Evolutionary conservation across 148 eudicot species (phyloP).

Genomic region (Silene latifolia): DNA sequence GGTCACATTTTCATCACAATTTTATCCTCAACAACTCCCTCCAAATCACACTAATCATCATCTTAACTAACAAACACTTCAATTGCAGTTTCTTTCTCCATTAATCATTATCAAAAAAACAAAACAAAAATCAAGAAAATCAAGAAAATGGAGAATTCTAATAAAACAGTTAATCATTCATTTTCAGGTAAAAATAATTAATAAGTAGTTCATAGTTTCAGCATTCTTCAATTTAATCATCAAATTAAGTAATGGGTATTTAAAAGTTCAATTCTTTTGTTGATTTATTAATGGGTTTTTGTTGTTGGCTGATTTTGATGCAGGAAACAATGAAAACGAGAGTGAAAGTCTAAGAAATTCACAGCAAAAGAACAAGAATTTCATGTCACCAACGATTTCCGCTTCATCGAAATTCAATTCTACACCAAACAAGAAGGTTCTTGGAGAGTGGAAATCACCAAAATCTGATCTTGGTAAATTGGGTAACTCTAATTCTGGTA

Average conservation of each 20-base stretch:
- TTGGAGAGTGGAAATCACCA: slow-evolving; percentile 43
- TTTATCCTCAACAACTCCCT: not conserved
- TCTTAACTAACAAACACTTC: not conserved
- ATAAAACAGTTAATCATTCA: not conserved
- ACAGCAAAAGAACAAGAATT: slow-evolving; percentile 40
- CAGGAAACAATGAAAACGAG: slow-evolving; percentile 50
- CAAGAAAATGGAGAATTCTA: slow-evolving; percentile 19
- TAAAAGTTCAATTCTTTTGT: not conserved
- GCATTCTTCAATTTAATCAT: too few relatives aligned
- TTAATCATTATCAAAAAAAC: not conserved
- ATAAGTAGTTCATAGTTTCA: not conserved
- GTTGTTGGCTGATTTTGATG: slow-evolving; percentile 1
- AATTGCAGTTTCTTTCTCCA: not conserved
- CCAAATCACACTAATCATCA: slow-evolving; percentile 1
- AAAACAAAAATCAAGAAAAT: not conserved
- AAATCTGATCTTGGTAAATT: slow-evolving; percentile 16
- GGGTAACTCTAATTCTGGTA: slow-evolving; percentile 16
- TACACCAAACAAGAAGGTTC: slow-evolving; percentile 44
- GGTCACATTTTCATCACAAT: slow-evolving; percentile 13
- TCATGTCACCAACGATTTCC: slow-evolving; percentile 65
- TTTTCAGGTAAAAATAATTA: slow-evolving; percentile 24
- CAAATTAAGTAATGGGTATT: not conserved
- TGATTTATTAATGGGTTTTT: not conserved
- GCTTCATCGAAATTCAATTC: slow-evolving; percentile 39
- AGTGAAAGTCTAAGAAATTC: slow-evolving; percentile 23